These are phyloP conservation scores for Vigna unguiculata DNA, from an alignment of 306 rosid species.

Conservation along the genomic window DNA sequence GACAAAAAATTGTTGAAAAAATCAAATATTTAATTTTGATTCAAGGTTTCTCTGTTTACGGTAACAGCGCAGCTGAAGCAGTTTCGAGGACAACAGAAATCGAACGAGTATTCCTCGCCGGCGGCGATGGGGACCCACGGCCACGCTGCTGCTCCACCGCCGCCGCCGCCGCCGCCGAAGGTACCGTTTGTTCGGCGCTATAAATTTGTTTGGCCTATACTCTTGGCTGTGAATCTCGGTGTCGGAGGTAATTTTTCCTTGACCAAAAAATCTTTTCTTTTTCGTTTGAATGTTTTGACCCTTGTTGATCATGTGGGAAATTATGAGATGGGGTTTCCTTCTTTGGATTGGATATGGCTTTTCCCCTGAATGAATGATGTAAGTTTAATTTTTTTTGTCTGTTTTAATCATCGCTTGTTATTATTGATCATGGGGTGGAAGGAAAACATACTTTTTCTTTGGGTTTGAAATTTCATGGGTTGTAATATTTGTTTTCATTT, in stretches of 20 bases:
- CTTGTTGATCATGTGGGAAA: not conserved
- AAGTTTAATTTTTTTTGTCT: not conserved
- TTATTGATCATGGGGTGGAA: not conserved
- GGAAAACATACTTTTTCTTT: not conserved
- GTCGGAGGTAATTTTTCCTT: conserved; percentile 71
- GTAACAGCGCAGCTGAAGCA: conserved; percentile 64
- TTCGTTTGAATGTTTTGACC: not conserved
- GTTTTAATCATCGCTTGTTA: not conserved
- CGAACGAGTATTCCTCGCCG: conserved; percentile 54
- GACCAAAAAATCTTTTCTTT: not conserved
- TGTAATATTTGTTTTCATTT: conserved; percentile 31
- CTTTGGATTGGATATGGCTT: conserved; percentile 24
- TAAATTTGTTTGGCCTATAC: conserved; percentile 82
- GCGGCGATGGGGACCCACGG: conserved; percentile 50
- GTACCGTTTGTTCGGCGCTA: conserved; percentile 81
- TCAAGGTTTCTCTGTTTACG: conserved; percentile 28
- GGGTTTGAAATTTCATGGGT: conserved; percentile 21
- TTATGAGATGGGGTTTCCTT: conserved; percentile 37
- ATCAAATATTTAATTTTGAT: conserved; percentile 27
- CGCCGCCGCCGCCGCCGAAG: conserved; percentile 63
- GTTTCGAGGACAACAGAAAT: conserved; percentile 57
- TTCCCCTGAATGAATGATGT: not conserved
- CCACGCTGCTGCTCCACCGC: conserved; percentile 50
- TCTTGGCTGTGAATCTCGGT: conserved; percentile 84
- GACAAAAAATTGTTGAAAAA: not conserved